phyloP scores from a whole-genome alignment of 2,329 filamentous ascomycete species.

The Colletotrichum costaricense region DNA sequence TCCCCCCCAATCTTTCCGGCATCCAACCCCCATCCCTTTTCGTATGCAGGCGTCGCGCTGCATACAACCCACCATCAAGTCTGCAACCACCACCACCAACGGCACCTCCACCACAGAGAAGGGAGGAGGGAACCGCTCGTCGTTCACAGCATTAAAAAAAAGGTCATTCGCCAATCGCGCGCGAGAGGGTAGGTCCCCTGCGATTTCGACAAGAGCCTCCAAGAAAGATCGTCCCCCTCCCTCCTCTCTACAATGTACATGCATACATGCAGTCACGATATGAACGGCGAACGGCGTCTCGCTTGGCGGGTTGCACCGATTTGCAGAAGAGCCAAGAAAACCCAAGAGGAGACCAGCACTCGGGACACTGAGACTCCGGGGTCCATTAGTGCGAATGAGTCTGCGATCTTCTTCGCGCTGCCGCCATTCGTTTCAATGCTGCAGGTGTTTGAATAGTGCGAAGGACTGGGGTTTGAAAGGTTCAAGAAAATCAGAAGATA shows the following conservation, averaged over 20 bases:
- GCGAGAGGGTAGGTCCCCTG: not conserved
- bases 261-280: too few relatives aligned
- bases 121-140: not conserved
- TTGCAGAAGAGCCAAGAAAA: not conserved
- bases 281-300: conserved; percentile 1
- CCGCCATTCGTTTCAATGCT: not conserved
- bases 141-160: not conserved
- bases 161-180: conserved; percentile 29
- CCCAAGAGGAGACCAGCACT: not conserved
- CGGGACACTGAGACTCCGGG: conserved; percentile 1
- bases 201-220: conserved; percentile 17
- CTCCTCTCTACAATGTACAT: not conserved
- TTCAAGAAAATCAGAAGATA: not conserved
- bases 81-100: not conserved
- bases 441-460: not conserved
- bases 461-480: not conserved
- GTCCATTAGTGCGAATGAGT: not conserved
- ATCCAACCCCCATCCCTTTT: not conserved
- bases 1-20: not conserved
- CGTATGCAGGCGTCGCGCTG: conserved; percentile 22
- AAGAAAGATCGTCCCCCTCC: conserved; percentile 1
- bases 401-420: not conserved
- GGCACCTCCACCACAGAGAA: not conserved
- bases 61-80: conserved; percentile 24
- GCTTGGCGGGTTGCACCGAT: conserved; percentile 9